phyloP scores from a whole-genome alignment of 805 yeast species.

The Torulaspora delbrueckii region DNA sequence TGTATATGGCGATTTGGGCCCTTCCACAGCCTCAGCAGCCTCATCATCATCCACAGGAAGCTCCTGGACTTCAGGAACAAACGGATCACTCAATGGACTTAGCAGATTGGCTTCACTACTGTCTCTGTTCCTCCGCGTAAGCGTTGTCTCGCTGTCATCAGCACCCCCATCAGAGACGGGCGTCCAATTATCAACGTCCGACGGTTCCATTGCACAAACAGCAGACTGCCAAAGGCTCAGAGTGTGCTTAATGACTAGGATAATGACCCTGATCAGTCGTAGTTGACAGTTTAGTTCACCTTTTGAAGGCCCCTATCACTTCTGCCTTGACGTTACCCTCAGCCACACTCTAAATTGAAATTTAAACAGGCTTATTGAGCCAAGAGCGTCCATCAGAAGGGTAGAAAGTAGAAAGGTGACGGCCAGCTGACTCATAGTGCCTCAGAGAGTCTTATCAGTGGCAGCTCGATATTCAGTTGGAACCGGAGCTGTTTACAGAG shows the following conservation, averaged over 20 bases:
- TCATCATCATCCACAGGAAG: not conserved
- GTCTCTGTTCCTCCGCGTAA: slow-evolving; percentile 7
- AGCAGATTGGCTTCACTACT: not conserved
- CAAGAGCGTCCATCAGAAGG: not conserved
- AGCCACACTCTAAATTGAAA: slow-evolving; percentile 2
- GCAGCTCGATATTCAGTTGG: not conserved
- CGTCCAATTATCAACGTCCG: slow-evolving; percentile 23
- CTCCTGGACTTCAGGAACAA: not conserved
- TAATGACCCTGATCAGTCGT: too few species aligned
- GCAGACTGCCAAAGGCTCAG: not conserved
- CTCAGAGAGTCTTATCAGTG: not conserved
- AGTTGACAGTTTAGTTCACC: not conserved
- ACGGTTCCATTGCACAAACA: slow-evolving; percentile 1
- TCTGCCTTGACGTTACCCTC: slow-evolving; percentile 1
- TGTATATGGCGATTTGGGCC: not conserved
- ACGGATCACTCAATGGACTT: slow-evolving; percentile 1
- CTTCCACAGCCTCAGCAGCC: not conserved
- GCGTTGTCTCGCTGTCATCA: slow-evolving; percentile 13
- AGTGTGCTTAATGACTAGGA: not conserved
- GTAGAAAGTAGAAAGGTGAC: not conserved
- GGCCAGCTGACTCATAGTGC: not conserved
- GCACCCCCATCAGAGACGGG: slow-evolving; percentile 16
- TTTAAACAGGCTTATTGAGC: not conserved
- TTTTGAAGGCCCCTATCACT: slow-evolving; percentile 4
- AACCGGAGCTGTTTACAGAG: not conserved